Conservation (phyloP, 805 yeast genomes). For the Diddensiella caesifluorescens region DNA sequence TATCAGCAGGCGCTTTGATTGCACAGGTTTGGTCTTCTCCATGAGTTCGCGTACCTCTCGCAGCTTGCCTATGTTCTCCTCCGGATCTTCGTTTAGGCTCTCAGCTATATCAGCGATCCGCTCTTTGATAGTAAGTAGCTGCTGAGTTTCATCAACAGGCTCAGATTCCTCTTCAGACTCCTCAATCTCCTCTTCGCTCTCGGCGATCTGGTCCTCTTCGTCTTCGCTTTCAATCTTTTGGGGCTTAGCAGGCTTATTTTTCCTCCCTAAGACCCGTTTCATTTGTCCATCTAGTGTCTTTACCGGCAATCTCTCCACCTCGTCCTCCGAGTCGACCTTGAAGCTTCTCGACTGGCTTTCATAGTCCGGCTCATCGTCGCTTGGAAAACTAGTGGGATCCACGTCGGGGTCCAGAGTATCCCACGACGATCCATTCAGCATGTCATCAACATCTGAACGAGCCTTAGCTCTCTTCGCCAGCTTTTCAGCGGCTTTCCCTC, state of each 20-base stretch:
- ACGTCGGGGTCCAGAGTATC: constrained; percentile 11
- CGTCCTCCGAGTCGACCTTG: constrained; percentile 32
- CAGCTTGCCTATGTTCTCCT: constrained; percentile 64
- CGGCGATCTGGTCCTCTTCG: constrained; percentile 25
- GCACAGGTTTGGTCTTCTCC: constrained; percentile 45
- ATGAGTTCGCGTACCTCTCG: constrained; percentile 42
- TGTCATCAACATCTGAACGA: constrained; percentile 15
- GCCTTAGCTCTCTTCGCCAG: constrained; percentile 23
- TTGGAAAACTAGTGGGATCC: constrained; percentile 2
- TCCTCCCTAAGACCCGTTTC: constrained; percentile 50
- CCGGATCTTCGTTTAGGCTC: constrained; percentile 78
- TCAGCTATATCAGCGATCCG: constrained; percentile 79
- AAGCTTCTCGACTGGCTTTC: constrained; percentile 65
- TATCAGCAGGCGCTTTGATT: constrained; percentile 56
- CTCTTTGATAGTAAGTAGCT: constrained; percentile 61
- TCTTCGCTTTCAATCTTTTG: constrained; percentile 28
- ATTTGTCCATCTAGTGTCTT: constrained; percentile 65
- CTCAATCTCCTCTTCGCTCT: constrained; percentile 29
- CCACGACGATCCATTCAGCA: constrained; percentile 18
- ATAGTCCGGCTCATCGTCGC: constrained; percentile 55
- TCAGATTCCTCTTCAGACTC: constrained; percentile 26
- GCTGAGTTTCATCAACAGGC: constrained; percentile 43
- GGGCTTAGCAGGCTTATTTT: constrained; percentile 24
- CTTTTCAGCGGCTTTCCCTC: constrained; percentile 20
- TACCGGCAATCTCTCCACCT: constrained; percentile 73